These are phyloP conservation scores for Endothia cerciana DNA, from an alignment of 2,329 filamentous ascomycete species.

Conservation along the genomic window DNA sequence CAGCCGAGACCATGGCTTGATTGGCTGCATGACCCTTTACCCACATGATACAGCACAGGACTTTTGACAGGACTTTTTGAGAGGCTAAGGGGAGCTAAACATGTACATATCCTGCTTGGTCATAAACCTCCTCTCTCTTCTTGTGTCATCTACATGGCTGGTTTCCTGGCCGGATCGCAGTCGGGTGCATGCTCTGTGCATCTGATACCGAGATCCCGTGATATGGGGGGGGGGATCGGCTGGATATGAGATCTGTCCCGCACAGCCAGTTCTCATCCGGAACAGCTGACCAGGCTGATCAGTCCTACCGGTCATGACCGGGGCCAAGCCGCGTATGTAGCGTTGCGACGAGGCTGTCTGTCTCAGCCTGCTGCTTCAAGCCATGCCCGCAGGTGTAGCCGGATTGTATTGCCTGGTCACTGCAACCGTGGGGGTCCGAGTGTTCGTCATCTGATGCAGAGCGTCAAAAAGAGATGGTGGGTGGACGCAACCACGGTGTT, in stretches of 20 bases:
- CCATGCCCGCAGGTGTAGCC: background rate
- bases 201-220: slow-evolving; percentile 10
- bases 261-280: background rate
- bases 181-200: background rate
- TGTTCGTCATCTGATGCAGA: slow-evolving; percentile 7
- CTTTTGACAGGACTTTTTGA: background rate
- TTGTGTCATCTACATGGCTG: background rate
- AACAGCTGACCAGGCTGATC: slow-evolving; percentile 14
- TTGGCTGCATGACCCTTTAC: slow-evolving; percentile 28
- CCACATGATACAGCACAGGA: slow-evolving; percentile 22
- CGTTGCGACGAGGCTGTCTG: slow-evolving; percentile 16
- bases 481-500: slow-evolving; percentile 3
- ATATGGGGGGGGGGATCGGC: background rate
- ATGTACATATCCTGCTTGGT: slow-evolving; percentile 5
- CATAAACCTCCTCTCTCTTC: background rate
- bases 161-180: background rate
- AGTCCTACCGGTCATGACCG: slow-evolving; percentile 5
- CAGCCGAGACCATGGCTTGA: slow-evolving; percentile 2
- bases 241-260: background rate
- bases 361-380: slow-evolving; percentile 1
- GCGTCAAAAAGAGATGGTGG: slow-evolving; percentile 4
- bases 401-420: background rate
- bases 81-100: slow-evolving; percentile 4
- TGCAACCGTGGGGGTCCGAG: background rate
- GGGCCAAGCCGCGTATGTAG: slow-evolving; percentile 9